These are phyloP conservation scores for Benincasa hispida DNA, from an alignment of 306 rosid species.

Conservation along the genomic window DNA sequence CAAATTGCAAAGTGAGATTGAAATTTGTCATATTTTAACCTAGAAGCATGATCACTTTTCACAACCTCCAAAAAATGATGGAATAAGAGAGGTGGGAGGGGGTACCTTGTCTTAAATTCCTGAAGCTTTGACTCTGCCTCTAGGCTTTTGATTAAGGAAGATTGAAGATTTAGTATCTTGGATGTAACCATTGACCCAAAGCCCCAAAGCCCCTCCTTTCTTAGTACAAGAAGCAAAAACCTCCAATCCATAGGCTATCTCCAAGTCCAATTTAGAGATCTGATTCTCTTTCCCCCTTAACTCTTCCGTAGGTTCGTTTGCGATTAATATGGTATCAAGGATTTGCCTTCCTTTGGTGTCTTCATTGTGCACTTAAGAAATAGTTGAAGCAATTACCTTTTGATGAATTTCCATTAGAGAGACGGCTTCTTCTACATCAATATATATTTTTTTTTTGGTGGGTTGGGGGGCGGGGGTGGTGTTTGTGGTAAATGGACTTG, in stretches of 20 bases:
- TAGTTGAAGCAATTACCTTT: not conserved
- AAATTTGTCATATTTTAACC: not conserved
- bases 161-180: not conserved
- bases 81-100: not conserved
- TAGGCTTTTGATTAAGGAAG: not conserved
- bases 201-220: not conserved
- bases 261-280: not conserved
- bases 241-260: not conserved
- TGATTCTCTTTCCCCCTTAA: not conserved
- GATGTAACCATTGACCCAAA: not conserved
- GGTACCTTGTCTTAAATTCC: not conserved
- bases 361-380: not conserved
- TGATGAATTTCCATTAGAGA: not conserved
- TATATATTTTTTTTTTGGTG: no score
- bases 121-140: not conserved
- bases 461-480: not conserved
- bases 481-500: no score
- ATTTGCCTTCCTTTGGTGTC: not conserved
- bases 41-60: not conserved
- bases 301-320: not conserved
- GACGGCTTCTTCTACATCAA: not conserved
- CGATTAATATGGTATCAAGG: not conserved
- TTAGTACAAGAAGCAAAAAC: not conserved
- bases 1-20: not conserved
- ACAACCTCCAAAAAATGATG: not conserved